These are phyloP conservation scores for Aspergillus intermedius DNA, from an alignment of 2,329 filamentous ascomycete genomes.

Conservation along the genomic window DNA sequence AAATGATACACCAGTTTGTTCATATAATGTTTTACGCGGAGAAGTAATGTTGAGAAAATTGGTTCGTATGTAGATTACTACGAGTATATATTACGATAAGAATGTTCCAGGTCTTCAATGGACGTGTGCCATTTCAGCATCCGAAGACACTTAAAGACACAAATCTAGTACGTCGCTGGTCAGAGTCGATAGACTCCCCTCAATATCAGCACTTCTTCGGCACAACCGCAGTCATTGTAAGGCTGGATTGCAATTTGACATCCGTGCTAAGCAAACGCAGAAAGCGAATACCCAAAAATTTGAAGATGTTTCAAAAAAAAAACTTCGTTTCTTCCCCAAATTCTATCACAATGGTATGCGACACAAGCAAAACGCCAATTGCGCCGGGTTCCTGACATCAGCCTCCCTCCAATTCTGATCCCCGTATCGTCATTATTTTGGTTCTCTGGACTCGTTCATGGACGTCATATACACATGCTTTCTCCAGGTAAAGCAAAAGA, in stretches of 20 bases:
- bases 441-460: constrained; percentile 7
- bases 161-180: constrained; percentile 41
- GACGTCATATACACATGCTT: constrained; percentile 1
- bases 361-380: constrained; percentile 14
- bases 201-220: constrained; percentile 97
- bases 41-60: no score
- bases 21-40: no score
- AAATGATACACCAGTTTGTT: no score
- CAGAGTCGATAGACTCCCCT: constrained; percentile 15
- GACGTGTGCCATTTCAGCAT: constrained; percentile 34
- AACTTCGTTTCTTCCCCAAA: neutral
- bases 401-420: constrained; percentile 10
- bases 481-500: neutral
- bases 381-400: constrained; percentile 18
- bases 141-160: constrained; percentile 26
- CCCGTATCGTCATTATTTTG: constrained; percentile 5
- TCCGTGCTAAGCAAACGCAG: constrained; percentile 63
- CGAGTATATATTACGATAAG: neutral
- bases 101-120: constrained; percentile 42
- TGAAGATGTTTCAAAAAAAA: neutral
- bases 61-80: no score
- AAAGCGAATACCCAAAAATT: no score
- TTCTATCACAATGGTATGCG: neutral
- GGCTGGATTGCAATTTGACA: constrained; percentile 99
- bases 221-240: constrained; percentile 82